phyloP scores from a whole-genome alignment of 148 eudicot species.

The Rhododendron williamsianum region DNA sequence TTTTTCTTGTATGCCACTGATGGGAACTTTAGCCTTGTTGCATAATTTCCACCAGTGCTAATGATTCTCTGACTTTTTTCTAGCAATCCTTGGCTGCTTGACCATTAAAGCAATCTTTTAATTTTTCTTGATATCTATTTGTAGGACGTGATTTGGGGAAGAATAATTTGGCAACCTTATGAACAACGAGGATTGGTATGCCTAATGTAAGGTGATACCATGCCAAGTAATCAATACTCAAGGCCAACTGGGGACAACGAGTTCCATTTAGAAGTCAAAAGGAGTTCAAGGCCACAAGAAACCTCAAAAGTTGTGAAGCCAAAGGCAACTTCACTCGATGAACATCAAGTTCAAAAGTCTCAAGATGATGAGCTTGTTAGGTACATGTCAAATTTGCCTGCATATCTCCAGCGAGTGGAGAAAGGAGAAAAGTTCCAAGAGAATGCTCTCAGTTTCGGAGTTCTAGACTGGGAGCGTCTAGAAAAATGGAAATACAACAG shows the following conservation, averaged over 20 bases:
- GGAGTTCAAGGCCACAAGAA: slow-evolving; percentile 29
- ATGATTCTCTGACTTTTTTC: not conserved
- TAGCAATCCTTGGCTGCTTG: not conserved
- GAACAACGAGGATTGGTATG: not conserved
- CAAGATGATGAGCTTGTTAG: slow-evolving; percentile 65
- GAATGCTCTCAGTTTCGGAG: slow-evolving; percentile 65
- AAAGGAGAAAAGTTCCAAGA: slow-evolving; percentile 49
- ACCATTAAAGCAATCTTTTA: not conserved
- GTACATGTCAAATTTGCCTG: slow-evolving; percentile 82
- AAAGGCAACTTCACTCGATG: slow-evolving; percentile 23
- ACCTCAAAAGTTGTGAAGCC: slow-evolving; percentile 36
- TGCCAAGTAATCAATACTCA: slow-evolving; percentile 25
- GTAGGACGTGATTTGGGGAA: not conserved
- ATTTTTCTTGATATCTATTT: not conserved
- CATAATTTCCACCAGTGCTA: not conserved
- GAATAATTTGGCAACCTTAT: not conserved
- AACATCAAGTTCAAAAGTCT: slow-evolving; percentile 26
- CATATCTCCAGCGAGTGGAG: slow-evolving; percentile 54
- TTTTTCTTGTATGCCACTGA: not conserved
- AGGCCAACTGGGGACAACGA: slow-evolving; percentile 21
- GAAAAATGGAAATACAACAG: slow-evolving; percentile 62
- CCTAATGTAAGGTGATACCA: slow-evolving; percentile 16
- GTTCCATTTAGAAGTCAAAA: slow-evolving; percentile 27
- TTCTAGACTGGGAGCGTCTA: slow-evolving; percentile 75
- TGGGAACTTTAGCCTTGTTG: not conserved